Percentiles rank a stretch among this genome's conserved stretches.
Evolutionary conservation across 2,329 filamentous ascomycete species (phyloP).

Genomic region (Chrysoporthe puriensis): DNA sequence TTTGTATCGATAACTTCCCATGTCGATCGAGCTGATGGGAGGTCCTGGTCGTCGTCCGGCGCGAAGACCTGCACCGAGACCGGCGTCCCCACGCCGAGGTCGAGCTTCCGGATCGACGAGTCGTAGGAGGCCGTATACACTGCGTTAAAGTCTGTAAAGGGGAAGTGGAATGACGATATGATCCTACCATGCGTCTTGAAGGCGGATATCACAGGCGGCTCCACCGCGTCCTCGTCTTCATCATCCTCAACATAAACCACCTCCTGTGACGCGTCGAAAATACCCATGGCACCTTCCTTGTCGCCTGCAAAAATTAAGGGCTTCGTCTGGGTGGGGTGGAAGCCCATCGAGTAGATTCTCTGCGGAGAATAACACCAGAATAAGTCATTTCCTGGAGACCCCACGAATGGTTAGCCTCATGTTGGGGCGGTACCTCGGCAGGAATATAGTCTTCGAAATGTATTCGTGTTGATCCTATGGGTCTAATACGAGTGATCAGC

Average conservation of each 20-base stretch:
- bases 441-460: too few species aligned
- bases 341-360: constrained; percentile 81
- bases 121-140: constrained; percentile 91
- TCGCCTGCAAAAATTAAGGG: constrained; percentile 91
- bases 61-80: constrained; percentile 82
- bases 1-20: too few species aligned
- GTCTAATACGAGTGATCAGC: too few species aligned
- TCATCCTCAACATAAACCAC: constrained; percentile 59
- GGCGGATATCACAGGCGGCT: constrained; percentile 80
- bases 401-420: too few species aligned
- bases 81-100: constrained; percentile 69
- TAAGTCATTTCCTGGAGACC: too few species aligned
- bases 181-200: constrained; percentile 90
- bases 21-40: constrained; percentile 86
- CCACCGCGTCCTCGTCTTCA: constrained; percentile 65
- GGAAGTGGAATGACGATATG: constrained; percentile 82
- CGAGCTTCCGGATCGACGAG: constrained; percentile 84
- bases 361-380: too few species aligned
- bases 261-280: constrained; percentile 85
- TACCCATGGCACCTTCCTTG: constrained; percentile 86
- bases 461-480: too few species aligned
- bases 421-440: too few species aligned
- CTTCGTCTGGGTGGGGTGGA: constrained; percentile 87
- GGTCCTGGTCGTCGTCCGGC: constrained; percentile 71
- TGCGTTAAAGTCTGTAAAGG: constrained; percentile 71